phyloP scores from a whole-genome alignment of 202 grass and related monocot species.

The Dendrocalamus latiflorus region DNA sequence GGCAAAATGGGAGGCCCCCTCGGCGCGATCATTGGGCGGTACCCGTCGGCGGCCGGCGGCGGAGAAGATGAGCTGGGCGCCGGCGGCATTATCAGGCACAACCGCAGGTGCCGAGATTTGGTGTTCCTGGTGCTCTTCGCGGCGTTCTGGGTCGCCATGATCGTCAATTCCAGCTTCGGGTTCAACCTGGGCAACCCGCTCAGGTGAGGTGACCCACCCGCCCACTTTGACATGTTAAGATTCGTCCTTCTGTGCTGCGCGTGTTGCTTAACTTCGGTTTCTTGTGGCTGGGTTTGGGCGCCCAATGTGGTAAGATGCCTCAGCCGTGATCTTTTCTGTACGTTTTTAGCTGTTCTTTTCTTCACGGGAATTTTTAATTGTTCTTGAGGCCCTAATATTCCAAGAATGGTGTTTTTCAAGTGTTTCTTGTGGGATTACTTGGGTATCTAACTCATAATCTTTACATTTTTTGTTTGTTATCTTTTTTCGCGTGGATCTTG shows the following conservation, averaged over 20 bases:
- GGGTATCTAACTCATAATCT: not conserved
- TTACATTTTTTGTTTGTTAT: not conserved
- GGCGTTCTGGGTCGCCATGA: slow-evolving; percentile 98
- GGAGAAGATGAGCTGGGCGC: slow-evolving; percentile 20
- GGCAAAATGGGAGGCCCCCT: slow-evolving; percentile 72
- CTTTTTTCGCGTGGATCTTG: not conserved
- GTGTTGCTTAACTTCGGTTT: not conserved
- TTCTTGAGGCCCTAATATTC: not conserved
- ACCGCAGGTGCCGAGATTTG: slow-evolving; percentile 83
- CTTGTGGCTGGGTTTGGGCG: not conserved
- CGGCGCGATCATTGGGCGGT: slow-evolving; percentile 90
- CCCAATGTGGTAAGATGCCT: not conserved
- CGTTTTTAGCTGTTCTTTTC: not conserved
- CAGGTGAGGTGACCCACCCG: slow-evolving; percentile 44
- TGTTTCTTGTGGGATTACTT: not conserved
- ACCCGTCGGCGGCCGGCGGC: slow-evolving; percentile 55
- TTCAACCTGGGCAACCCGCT: slow-evolving; percentile 98
- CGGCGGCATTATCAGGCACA: slow-evolving; percentile 62
- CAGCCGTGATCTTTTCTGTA: not conserved
- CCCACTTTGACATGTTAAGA: not conserved
- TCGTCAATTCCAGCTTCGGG: slow-evolving; percentile 98
- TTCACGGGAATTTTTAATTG: too few relatives aligned
- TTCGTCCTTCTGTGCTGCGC: not conserved
- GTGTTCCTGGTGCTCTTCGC: slow-evolving; percentile 77
- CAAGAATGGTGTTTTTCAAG: not conserved